phyloP scores from a whole-genome alignment of 441 rosid genomes.

The Monsonia emarginata region DNA sequence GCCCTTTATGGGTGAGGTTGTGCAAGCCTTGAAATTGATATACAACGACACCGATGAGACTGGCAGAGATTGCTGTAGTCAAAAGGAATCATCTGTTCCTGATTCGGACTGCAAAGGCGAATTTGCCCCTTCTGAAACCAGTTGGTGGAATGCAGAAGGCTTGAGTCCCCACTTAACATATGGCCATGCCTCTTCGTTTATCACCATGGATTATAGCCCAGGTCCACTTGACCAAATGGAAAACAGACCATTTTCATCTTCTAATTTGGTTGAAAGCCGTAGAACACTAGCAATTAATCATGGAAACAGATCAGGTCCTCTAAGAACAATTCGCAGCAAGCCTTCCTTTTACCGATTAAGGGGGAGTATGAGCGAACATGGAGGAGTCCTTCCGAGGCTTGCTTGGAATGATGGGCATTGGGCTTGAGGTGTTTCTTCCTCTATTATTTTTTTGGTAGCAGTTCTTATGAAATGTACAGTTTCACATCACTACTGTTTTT shows the following conservation, averaged over 20 bases:
- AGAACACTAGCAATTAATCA: not conserved
- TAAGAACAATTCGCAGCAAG: not conserved
- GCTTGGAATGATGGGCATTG: not conserved
- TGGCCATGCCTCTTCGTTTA: not conserved
- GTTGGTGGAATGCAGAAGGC: not conserved
- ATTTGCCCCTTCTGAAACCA: not conserved
- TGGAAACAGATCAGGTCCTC: not conserved
- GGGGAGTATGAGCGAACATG: not conserved
- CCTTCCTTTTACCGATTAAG: not conserved
- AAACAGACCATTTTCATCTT: slow-evolving; percentile 1
- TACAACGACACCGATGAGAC: slow-evolving; percentile 75
- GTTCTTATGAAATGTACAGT: not conserved
- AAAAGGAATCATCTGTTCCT: not conserved
- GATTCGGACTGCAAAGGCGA: not conserved
- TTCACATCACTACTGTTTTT: no score
- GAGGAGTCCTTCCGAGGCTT: not conserved
- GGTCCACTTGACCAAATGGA: not conserved
- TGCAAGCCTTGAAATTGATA: slow-evolving; percentile 81
- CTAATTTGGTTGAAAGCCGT: not conserved
- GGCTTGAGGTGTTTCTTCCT: not conserved
- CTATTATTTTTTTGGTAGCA: not conserved
- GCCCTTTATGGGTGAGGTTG: slow-evolving; percentile 97
- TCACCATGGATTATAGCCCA: not conserved
- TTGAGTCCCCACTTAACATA: no score
- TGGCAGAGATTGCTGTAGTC: not conserved